phyloP scores from a whole-genome alignment of 2,329 filamentous ascomycete genomes.

The Lizonia empirigonia region DNA sequence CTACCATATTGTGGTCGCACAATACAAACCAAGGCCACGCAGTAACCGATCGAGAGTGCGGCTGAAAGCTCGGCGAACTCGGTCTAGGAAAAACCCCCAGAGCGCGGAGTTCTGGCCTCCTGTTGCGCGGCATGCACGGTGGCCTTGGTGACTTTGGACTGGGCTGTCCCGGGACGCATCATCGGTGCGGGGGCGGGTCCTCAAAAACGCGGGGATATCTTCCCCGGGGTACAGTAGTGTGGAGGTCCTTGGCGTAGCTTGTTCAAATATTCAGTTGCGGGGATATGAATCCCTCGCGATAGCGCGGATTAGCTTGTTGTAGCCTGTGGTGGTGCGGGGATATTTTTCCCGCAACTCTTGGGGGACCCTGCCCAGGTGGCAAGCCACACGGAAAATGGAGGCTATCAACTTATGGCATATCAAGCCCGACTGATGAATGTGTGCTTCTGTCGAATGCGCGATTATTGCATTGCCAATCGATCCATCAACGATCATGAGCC shows the following conservation, averaged over 20 bases:
- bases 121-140: neutral
- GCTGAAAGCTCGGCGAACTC: neutral
- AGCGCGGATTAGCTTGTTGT: neutral
- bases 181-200: neutral
- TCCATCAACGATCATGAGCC: too few relatives aligned
- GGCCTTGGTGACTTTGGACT: neutral
- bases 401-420: too few relatives aligned
- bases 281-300: neutral
- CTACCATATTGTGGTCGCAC: neutral
- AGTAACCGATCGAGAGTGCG: neutral
- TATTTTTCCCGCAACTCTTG: neutral
- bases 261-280: neutral
- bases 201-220: neutral
- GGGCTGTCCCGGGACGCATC: neutral
- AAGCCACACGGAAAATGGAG: constrained; percentile 5
- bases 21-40: neutral
- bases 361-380: neutral
- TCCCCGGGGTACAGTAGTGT: neutral
- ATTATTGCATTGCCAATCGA: too few relatives aligned
- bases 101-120: neutral
- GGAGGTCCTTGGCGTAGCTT: neutral
- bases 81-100: neutral
- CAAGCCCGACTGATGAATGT: too few relatives aligned
- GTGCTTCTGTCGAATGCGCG: too few relatives aligned
- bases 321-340: neutral